These are phyloP conservation scores for Endothia cerciana DNA, from an alignment of 2,329 filamentous ascomycete species.

Conservation along the genomic window DNA sequence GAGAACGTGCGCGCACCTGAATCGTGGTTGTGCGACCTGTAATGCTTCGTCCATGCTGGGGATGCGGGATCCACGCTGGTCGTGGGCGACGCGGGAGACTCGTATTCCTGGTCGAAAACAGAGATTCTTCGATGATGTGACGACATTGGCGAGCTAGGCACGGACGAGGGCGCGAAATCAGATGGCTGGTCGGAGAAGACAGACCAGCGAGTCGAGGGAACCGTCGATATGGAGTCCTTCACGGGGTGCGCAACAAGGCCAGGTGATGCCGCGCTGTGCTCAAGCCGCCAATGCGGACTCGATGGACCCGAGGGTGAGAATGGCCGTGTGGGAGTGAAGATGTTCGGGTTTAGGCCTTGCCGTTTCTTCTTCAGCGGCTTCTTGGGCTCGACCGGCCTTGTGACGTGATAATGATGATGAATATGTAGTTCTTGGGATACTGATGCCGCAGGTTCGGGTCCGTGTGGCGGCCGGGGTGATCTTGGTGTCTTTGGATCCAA, in stretches of 20 bases:
- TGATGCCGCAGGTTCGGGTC: conserved; percentile 38
- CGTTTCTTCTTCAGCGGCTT: conserved; percentile 73
- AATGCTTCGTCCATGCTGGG: conserved; percentile 55
- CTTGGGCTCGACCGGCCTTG: conserved; percentile 62
- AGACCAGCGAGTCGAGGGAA: conserved; percentile 65
- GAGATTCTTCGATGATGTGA: conserved; percentile 64
- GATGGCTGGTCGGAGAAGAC: conserved; percentile 63
- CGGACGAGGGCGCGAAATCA: conserved; percentile 71
- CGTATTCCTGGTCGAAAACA: conserved; percentile 75
- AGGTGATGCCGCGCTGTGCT: conserved; percentile 44
- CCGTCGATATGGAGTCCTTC: conserved; percentile 55
- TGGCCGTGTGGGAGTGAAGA: conserved; percentile 60
- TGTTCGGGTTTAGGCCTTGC: conserved; percentile 61
- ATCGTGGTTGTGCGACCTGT: conserved; percentile 56
- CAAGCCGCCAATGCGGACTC: conserved; percentile 42
- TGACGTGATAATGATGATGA: conserved; percentile 89
- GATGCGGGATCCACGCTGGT: conserved; percentile 74
- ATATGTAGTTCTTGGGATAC: conserved; percentile 82
- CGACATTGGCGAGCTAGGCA: conserved; percentile 81
- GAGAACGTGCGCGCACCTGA: conserved; percentile 56
- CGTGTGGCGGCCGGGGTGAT: conserved; percentile 23
- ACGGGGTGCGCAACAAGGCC: conserved; percentile 47
- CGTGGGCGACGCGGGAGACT: conserved; percentile 79
- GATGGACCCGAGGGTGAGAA: conserved; percentile 47
- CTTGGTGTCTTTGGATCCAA: conserved; percentile 34